Evolutionary conservation across 2,329 filamentous ascomycete genomes (phyloP).

Genomic region (Neofusicoccum kwambonambiense): DNA sequence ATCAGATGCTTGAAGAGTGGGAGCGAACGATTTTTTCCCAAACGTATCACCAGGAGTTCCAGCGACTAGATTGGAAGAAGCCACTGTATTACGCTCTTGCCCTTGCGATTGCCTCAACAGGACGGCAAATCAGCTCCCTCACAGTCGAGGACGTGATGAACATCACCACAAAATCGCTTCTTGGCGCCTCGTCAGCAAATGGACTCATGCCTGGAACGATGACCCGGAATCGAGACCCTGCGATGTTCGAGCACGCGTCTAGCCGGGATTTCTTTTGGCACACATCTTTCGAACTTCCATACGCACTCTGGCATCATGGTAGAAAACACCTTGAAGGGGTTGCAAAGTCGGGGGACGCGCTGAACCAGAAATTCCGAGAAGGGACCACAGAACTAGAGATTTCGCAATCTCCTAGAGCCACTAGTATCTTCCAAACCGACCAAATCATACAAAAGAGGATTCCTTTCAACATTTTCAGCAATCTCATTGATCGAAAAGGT

Average conservation of each 20-base stretch:
- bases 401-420: no score
- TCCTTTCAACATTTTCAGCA: background rate
- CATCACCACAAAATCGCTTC: background rate
- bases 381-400: no score
- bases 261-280: conserved; percentile 1
- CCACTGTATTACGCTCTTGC: background rate
- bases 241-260: background rate
- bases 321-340: background rate
- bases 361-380: no score
- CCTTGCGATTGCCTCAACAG: background rate
- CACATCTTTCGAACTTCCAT: conserved; percentile 16
- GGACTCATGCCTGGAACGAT: background rate
- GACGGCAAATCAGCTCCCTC: background rate
- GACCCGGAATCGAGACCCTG: background rate
- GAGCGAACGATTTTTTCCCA: background rate
- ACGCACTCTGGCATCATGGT: conserved; percentile 2
- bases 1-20: no score
- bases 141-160: background rate
- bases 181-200: background rate
- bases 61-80: background rate
- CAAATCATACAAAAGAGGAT: background rate
- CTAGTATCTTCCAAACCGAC: no score
- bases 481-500: background rate
- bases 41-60: background rate
- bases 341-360: no score